Base-by-base conservation (phyloP, 2,329 filamentous ascomycete species). In the Dactylella cylindrospora region DNA sequence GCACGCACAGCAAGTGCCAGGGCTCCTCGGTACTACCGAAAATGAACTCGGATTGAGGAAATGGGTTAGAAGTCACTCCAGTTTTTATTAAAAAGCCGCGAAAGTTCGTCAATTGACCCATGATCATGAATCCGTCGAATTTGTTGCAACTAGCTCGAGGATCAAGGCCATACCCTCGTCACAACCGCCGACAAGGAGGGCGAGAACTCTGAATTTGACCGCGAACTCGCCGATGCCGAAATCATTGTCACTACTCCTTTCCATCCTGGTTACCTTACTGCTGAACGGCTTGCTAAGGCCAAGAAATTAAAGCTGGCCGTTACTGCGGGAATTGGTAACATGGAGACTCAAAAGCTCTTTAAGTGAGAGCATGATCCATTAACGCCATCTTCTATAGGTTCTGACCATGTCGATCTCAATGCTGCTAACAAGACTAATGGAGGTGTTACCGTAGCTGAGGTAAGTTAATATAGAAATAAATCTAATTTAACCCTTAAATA, bases 211-310 rank as follows among this genome's bases (percentile, higher is more conserved):
- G 86, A 81, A 68, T 97, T 98, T 70, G 93, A 97, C 76, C 82
- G 90, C 79, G 89, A 98, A 78, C 83, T 98, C 51, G 90, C 93
- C 65, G 93, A 97, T 73, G 90, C 93, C 65, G 93, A 98, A 77
- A 80, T 98, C 76, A 97, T 98, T 81, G 97, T 98, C 77, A 98
- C 93, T 69, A 98, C 93, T 57, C 93, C 93, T 87, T 95, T 66
- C 44, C 66, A 57, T 46, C 39, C 49, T 22, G 54, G 45, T 67
- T 98, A 98, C 80, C 86, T 98, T 60, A 97, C 88, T 43, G 89
- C 88, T 50, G 91, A 97, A 79, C 90, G 93, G 73, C 84, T 98
- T 53, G 89, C 89, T 71, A 95, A 93, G 80, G 93, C 93, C 69
- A 97, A 97, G 86, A 97, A 98, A 59, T 86, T 98, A 72, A 97